These are phyloP conservation scores for Dictyostelium purpureum DNA, from an alignment of 78 protist species.

Conservation along the genomic window DNA sequence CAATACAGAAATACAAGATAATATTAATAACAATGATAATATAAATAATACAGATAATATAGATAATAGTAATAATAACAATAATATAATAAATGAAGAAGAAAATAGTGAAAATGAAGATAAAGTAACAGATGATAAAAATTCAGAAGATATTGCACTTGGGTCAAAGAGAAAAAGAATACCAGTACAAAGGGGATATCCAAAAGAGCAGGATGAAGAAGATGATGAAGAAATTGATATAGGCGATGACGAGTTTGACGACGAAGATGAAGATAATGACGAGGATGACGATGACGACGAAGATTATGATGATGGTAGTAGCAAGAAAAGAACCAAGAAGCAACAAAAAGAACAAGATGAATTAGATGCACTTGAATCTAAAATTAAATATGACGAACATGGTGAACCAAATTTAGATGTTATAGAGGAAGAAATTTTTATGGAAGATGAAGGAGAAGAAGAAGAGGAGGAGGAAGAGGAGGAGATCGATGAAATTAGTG, in stretches of 20 bases:
- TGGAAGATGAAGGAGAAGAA: not conserved
- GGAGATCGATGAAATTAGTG: not conserved
- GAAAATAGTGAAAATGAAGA: not conserved
- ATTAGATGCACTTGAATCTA: not conserved
- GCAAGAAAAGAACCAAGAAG: not conserved
- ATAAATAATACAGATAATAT: not conserved
- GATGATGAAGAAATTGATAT: not conserved
- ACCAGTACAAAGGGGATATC: not conserved
- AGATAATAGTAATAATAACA: no score
- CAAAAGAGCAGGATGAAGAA: not conserved
- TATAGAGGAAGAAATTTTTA: not conserved
- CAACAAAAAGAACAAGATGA: not conserved
- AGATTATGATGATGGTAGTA: not conserved
- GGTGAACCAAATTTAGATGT: not conserved
- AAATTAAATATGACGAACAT: not conserved
- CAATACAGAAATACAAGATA: conserved; percentile 3
- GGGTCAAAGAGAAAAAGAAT: not conserved
- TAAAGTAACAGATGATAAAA: not conserved
- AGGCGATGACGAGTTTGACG: not conserved
- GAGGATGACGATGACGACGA: conserved; percentile 1
- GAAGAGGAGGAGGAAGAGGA: not conserved
- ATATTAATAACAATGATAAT: not conserved
- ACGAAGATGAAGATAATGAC: conserved; percentile 23
- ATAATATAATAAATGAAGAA: not conserved
- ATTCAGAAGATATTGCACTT: not conserved